These are phyloP conservation scores for Rheum nobile DNA, from an alignment of 148 eudicot species.

Conservation along the genomic window DNA sequence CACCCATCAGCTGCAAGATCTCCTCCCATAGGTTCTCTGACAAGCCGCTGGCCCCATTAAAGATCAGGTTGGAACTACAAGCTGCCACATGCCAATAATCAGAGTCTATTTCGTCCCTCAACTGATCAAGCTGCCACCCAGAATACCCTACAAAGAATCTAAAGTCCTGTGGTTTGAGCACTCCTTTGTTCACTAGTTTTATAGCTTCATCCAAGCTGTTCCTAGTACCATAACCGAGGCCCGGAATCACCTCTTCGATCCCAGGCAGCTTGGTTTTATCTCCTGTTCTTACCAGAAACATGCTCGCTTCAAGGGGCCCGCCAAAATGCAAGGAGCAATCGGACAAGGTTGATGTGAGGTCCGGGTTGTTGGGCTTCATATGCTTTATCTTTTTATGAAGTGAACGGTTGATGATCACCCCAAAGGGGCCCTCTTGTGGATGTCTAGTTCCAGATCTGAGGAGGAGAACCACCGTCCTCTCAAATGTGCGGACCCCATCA, in stretches of 20 bases:
- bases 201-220: conserved; percentile 79
- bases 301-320: conserved; percentile 86
- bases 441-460: conserved; percentile 72
- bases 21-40: conserved; percentile 84
- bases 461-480: conserved; percentile 83
- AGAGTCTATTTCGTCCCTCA: conserved; percentile 66
- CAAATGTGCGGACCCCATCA: conserved; percentile 70
- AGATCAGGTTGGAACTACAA: conserved; percentile 59
- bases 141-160: conserved; percentile 90
- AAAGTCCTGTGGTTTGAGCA: conserved; percentile 72
- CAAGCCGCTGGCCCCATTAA: conserved; percentile 28
- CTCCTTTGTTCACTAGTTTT: conserved; percentile 61
- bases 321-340: conserved; percentile 91
- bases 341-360: conserved; percentile 57
- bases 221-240: conserved; percentile 66
- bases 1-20: conserved; percentile 89
- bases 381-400: conserved; percentile 66
- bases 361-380: conserved; percentile 64
- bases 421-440: conserved; percentile 88
- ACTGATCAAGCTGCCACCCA: conserved; percentile 90
- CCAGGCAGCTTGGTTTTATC: conserved; percentile 35
- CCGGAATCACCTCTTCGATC: conserved; percentile 75
- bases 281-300: conserved; percentile 48
- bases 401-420: conserved; percentile 78
- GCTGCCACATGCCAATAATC: conserved; percentile 90